Evolutionary conservation across 345 rosid species (phyloP).

Genomic region (Moringa oleifera): DNA sequence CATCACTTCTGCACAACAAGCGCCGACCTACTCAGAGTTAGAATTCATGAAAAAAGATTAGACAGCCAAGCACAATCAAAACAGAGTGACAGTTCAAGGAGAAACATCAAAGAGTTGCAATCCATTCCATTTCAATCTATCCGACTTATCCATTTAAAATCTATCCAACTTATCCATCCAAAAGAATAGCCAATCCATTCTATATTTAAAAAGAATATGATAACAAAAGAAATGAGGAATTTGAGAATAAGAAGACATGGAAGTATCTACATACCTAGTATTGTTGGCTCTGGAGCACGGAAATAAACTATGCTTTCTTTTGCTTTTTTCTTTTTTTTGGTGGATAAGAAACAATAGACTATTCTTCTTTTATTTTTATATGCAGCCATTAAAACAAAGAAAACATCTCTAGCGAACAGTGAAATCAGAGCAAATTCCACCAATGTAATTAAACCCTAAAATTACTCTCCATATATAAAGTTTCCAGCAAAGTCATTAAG

Average conservation of each 20-base stretch:
- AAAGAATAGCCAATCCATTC: neutral
- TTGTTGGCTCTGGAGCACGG: constrained; percentile 5
- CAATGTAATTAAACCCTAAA: constrained; percentile 1
- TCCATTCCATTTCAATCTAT: too few relatives aligned
- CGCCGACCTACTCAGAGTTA: too few relatives aligned
- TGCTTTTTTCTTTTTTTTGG: constrained; percentile 4
- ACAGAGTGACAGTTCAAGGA: too few relatives aligned
- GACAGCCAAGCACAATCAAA: too few relatives aligned
- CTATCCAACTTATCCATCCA: too few relatives aligned
- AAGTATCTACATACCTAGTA: neutral
- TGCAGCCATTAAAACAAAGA: too few relatives aligned
- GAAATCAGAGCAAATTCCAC: constrained; percentile 7
- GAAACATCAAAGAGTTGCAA: neutral
- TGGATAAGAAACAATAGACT: constrained; percentile 7
- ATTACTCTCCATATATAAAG: neutral
- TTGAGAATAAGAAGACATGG: neutral
- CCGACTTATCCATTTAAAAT: too few relatives aligned
- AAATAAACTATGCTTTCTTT: constrained; percentile 1
- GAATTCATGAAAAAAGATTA: too few relatives aligned
- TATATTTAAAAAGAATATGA: neutral
- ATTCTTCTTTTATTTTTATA: too few relatives aligned
- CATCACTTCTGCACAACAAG: too few relatives aligned
- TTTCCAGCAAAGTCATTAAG: neutral
- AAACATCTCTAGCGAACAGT: constrained; percentile 7
- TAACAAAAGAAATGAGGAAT: neutral